Base-by-base conservation (phyloP, 2,329 filamentous ascomycete genomes). In the Boeremia lycopersici region DNA sequence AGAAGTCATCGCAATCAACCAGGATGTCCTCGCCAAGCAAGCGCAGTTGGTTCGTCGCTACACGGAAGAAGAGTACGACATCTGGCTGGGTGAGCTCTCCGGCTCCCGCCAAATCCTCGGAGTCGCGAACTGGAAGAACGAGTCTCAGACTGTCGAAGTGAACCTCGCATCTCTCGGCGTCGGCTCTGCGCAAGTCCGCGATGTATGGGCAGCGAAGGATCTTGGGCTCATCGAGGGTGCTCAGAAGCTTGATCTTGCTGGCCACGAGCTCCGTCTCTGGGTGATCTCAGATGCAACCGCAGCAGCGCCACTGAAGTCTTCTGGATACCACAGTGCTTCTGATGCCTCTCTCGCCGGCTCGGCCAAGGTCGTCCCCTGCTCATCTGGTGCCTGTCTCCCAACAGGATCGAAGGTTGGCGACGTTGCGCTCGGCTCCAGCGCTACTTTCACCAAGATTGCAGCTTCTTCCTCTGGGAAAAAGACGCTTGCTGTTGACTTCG, bases 1-100 rank as follows among this genome's bases (percentile, higher is more conserved):
- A 25, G 83, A 84, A 49, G 78, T 84, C 19, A 81, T 87, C 23
- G 79, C 79, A 0, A 81, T 84, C 63, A 86, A 86, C 60, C 84
- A 86, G 60, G 84, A 86, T 61, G 55, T 78, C 0, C 68, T 86
- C 0, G 82, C 77, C 0, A 71, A 79, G 48, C 81, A 83, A 39
- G 82, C 83, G 0, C 74, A 75, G n/a, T 71, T 87, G 1, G 67
- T 79, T 1, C 74, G 73, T 13, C 67, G 76, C 29, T 74, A 71
- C 52, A 74, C 74, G 0, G 70, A 73, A 41, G 72, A 76, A 45
- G 63, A 70, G 31, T 71, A 69, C 57, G 76, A 78, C 39, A 54
- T 77, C 8, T 78, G 70, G 68, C 63, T 69, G 6, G 76, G 76
- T 8, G 62, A 70, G 7, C 70, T 78, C 1, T 68, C 71, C 1